Conservation (phyloP, 2,329 filamentous ascomycete species). For the Thielaviopsis punctulata region DNA sequence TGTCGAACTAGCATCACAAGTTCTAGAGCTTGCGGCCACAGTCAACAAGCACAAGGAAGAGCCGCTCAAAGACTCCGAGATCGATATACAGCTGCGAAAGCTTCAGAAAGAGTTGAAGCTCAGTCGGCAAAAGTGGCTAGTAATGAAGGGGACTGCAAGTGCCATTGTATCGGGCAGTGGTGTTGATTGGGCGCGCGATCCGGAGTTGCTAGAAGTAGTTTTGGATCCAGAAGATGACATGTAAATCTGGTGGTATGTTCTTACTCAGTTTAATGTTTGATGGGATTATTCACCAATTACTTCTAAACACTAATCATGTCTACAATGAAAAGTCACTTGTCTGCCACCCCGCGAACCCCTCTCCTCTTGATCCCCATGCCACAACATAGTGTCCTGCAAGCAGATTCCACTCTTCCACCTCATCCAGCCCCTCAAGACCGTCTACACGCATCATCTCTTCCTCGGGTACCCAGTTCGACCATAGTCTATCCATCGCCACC, state of each 20-base stretch:
- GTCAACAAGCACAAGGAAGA: conserved; percentile 34
- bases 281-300: not conserved
- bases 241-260: not conserved
- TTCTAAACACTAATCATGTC: too few species aligned
- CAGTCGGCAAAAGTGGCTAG: conserved; percentile 51
- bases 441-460: conserved; percentile 68
- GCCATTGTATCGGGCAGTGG: conserved; percentile 68
- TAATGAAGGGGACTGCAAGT: conserved; percentile 63
- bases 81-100: conserved; percentile 36
- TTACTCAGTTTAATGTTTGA: too few species aligned
- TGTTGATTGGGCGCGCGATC: conserved; percentile 61
- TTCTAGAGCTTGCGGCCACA: conserved; percentile 46
- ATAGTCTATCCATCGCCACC: conserved; percentile 41
- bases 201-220: conserved; percentile 50
- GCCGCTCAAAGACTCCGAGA: conserved; percentile 33
- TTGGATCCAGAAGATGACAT: conserved; percentile 42
- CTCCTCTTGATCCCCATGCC: conserved; percentile 66
- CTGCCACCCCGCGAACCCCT: conserved; percentile 17
- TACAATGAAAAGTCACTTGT: not conserved
- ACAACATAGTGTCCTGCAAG: conserved; percentile 80
- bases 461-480: conserved; percentile 52
- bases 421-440: conserved; percentile 71
- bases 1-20: conserved; percentile 39
- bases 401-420: conserved; percentile 85
- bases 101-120: conserved; percentile 42